Conservation (phyloP, 805 yeast species). For the Wickerhamiella kazuoi region DNA sequence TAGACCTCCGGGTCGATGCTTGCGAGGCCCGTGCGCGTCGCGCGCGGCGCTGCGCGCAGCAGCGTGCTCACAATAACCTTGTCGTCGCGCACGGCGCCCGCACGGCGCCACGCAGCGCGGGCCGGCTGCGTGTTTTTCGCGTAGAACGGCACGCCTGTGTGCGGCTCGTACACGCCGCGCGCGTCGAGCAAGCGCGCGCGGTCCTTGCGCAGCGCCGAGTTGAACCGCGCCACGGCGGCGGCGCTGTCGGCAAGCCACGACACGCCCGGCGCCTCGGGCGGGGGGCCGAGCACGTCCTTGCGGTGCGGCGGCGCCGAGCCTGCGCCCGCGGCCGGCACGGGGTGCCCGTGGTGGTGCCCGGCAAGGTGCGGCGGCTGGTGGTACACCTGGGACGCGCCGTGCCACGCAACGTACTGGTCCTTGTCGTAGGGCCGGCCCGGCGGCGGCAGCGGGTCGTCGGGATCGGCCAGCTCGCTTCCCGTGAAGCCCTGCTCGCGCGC, state of each 20-base stretch:
- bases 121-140: slow-evolving; percentile 67
- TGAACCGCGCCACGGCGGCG: slow-evolving; percentile 53
- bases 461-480: slow-evolving; percentile 57
- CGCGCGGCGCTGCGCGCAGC: slow-evolving; percentile 27
- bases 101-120: slow-evolving; percentile 18
- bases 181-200: slow-evolving; percentile 29
- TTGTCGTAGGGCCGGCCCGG: slow-evolving; percentile 28
- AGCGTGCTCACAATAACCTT: slow-evolving; percentile 9
- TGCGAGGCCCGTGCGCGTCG: slow-evolving; percentile 44
- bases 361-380: slow-evolving; percentile 19
- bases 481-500: slow-evolving; percentile 38
- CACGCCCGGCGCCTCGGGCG: slow-evolving; percentile 27
- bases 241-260: slow-evolving; percentile 81
- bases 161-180: slow-evolving; percentile 58
- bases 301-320: slow-evolving; percentile 3
- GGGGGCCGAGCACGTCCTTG: slow-evolving; percentile 1
- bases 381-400: slow-evolving; percentile 25
- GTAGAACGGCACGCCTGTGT: slow-evolving; percentile 63
- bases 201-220: slow-evolving; percentile 41
- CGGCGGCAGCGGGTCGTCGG: slow-evolving; percentile 32
- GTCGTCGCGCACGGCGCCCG: neutral
- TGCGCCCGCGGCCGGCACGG: neutral
- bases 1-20: slow-evolving; percentile 42
- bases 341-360: too few relatives aligned
- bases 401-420: slow-evolving; percentile 39